Evolutionary conservation across 208 protist species (phyloP), one percentile per base, ranked within the genome.

Genomic region (Trypanosoma melophagium): DNA sequence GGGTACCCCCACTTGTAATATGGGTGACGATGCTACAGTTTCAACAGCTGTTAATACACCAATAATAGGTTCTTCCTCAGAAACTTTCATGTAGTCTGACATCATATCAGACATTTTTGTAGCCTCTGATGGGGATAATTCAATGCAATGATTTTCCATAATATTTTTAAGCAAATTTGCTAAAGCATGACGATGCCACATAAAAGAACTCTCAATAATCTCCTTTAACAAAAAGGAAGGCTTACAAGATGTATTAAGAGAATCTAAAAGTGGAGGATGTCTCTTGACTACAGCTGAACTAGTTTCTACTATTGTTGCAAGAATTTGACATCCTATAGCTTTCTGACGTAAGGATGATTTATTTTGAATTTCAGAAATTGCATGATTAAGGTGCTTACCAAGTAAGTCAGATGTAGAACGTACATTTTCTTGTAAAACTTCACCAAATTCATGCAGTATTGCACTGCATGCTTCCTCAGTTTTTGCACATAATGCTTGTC

Each of bases 381-480:
- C 54, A 7, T 79, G 65, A 35, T 88, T 62, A 53, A 85, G 22
- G 24, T 81, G 59, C 28, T 79, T 86, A 5, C 63, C 64, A 3
- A 95, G 52, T 17, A 95, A 51, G 41, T 95, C 90, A 2, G 74
- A 86, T 1, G 90, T 85, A 47, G 83, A 84, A 38, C 83, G 77
- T 25, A 82, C 81, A 70, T 96, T 91, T 62, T 96, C 87, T 45
- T 86, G 62, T 35, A 96, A 61, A 31, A 90, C 80, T 35, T 81
- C 74, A 2, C 71, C 80, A 0, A 93, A 62, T 7, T 76, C 69
- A 21, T 77, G 66, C 4, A 79, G 68, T 0, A 96, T 74, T 13
- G 61, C 61, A 7, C 50, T 50, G 53, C 84, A 92, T 13, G 81
- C 79, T 47, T 80, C 72, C 44, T 68, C 72, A 1, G 56, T 66